Evolutionary conservation across 2,329 filamentous ascomycete species (phyloP).

Genomic region (Colletotrichum plurivorum): DNA sequence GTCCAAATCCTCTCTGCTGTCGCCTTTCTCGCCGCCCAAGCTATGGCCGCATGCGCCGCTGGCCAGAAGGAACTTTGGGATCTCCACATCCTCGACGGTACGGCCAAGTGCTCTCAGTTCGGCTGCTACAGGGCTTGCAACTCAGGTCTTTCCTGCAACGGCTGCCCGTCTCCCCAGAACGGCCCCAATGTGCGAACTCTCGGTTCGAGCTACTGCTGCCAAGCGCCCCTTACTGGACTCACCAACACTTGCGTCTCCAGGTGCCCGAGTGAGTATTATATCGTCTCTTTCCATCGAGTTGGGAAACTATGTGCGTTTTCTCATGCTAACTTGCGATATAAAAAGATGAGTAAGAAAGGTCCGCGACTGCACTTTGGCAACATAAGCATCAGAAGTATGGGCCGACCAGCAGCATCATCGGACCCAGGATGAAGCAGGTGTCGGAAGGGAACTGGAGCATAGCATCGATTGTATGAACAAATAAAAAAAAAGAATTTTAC

Average conservation of each 20-base stretch:
- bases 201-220: conserved; percentile 20
- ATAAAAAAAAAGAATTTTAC: too few species aligned
- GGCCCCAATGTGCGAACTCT: background rate
- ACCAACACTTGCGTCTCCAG: conserved; percentile 6
- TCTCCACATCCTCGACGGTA: conserved; percentile 7
- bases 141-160: conserved; percentile 7
- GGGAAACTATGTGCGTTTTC: too few species aligned
- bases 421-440: too few species aligned
- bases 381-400: too few species aligned
- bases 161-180: background rate
- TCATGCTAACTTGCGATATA: too few species aligned
- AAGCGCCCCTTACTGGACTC: background rate
- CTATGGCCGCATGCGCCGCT: background rate
- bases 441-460: too few species aligned
- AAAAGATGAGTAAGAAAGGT: too few species aligned
- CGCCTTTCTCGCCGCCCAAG: conserved; percentile 5
- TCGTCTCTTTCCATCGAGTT: too few species aligned
- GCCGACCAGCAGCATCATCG: too few species aligned
- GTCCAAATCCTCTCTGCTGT: conserved; percentile 6
- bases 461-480: too few species aligned
- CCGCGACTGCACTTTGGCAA: too few species aligned
- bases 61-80: conserved; percentile 11
- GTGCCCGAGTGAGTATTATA: background rate
- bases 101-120: background rate
- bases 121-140: conserved; percentile 5